Evolutionary conservation across 345 rosid genomes (phyloP).

Genomic region (Corchorus olitorius): DNA sequence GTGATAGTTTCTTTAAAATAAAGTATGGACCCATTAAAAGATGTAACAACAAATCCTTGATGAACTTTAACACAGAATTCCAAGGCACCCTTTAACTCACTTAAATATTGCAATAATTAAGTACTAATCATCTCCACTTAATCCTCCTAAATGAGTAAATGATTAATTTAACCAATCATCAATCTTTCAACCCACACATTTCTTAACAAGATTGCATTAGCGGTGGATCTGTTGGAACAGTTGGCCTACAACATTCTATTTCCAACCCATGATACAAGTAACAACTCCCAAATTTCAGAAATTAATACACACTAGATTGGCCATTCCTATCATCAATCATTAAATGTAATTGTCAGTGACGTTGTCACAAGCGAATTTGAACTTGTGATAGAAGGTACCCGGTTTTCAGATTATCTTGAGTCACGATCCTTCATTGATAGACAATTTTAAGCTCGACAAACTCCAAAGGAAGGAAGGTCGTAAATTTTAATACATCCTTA

Average conservation of each 20-base stretch:
- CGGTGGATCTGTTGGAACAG: background rate
- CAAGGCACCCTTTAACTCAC: background rate
- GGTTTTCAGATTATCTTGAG: too few species aligned
- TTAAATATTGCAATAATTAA: background rate
- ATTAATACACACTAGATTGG: too few species aligned
- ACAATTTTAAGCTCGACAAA: too few species aligned
- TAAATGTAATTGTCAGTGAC: too few species aligned
- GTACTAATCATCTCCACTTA: background rate
- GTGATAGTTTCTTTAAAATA: background rate
- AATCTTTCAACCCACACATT: background rate
- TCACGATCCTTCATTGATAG: too few species aligned
- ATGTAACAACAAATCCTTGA: background rate
- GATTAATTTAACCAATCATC: background rate
- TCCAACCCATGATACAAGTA: background rate
- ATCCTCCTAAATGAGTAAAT: constrained; percentile 5
- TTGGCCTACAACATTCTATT: background rate
- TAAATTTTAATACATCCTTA: too few species aligned
- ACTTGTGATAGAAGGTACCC: too few species aligned
- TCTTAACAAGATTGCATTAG: background rate
- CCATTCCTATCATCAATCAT: too few species aligned
- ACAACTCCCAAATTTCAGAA: too few species aligned
- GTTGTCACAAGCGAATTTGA: too few species aligned
- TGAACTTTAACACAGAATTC: background rate
- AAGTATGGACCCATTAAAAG: constrained; percentile 10
- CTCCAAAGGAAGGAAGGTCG: too few species aligned